phyloP scores from a whole-genome alignment of 345 rosid species.

The Citrus australasica region DNA sequence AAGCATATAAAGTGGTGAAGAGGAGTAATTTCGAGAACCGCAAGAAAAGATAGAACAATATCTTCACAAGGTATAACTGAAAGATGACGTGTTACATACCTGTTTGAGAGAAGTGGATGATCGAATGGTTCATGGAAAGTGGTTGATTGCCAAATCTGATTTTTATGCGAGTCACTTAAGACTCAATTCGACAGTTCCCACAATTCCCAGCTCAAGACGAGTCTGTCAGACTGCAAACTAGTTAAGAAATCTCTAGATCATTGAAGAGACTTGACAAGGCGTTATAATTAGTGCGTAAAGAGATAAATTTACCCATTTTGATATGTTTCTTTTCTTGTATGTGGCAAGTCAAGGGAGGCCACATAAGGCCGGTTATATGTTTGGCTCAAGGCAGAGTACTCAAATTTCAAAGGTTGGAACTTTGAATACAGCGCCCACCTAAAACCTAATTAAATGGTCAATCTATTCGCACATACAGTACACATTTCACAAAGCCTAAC shows the following conservation, averaged over 20 bases:
- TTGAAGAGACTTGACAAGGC: background rate
- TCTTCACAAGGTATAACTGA: background rate
- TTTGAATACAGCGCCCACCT: background rate
- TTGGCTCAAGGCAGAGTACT: conserved; percentile 2
- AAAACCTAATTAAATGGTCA: conserved; percentile 13
- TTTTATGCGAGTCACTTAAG: background rate
- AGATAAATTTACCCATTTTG: background rate
- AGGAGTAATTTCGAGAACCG: background rate
- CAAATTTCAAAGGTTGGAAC: conserved; percentile 5
- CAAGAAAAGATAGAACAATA: background rate
- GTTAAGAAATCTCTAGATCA: background rate
- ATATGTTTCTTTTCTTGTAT: background rate
- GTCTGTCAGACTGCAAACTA: background rate
- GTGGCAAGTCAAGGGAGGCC: background rate
- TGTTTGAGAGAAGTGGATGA: background rate
- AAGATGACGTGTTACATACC: background rate
- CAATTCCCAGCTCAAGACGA: background rate
- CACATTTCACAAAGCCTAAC: background rate
- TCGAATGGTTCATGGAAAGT: background rate
- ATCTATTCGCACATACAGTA: background rate
- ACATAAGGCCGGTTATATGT: background rate
- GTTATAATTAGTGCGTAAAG: background rate
- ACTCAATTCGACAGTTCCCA: no score
- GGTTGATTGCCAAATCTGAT: background rate
- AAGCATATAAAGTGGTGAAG: background rate